phyloP scores from a whole-genome alignment of 192 early-diverging fungal genomes.

The Coemansia sp. region DNA sequence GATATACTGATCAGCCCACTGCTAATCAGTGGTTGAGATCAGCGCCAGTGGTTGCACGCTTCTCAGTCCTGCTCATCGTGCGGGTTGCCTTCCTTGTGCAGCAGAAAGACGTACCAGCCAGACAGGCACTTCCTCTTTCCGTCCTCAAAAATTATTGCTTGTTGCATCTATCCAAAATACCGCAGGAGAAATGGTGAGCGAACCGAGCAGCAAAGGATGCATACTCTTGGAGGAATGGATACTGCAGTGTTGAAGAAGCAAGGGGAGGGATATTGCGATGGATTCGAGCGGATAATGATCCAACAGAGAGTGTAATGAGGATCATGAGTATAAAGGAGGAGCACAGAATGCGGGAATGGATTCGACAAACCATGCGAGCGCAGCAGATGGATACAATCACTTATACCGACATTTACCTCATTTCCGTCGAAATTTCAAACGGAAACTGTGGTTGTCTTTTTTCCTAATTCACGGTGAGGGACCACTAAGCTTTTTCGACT shows the following conservation, averaged over 20 bases:
- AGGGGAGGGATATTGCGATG: not conserved
- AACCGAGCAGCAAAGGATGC: not conserved
- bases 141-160: slow-evolving; percentile 1
- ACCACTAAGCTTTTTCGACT: not conserved
- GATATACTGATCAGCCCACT: not conserved
- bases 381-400: not conserved
- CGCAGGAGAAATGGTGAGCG: not conserved
- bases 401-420: not conserved
- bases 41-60: not conserved
- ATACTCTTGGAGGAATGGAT: slow-evolving; percentile 8
- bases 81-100: not conserved
- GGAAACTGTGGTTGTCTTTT: not conserved
- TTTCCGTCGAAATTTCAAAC: not conserved
- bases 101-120: not conserved
- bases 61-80: not conserved
- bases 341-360: not conserved
- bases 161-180: not conserved
- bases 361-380: not conserved
- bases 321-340: not conserved
- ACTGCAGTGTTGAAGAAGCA: not conserved
- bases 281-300: not conserved
- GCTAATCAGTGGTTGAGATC: not conserved
- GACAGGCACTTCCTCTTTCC: not conserved
- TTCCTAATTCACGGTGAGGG: not conserved
- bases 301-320: not conserved